Base-by-base conservation (phyloP, 495 filamentous ascomycete species). In the Cercophora scortea region DNA sequence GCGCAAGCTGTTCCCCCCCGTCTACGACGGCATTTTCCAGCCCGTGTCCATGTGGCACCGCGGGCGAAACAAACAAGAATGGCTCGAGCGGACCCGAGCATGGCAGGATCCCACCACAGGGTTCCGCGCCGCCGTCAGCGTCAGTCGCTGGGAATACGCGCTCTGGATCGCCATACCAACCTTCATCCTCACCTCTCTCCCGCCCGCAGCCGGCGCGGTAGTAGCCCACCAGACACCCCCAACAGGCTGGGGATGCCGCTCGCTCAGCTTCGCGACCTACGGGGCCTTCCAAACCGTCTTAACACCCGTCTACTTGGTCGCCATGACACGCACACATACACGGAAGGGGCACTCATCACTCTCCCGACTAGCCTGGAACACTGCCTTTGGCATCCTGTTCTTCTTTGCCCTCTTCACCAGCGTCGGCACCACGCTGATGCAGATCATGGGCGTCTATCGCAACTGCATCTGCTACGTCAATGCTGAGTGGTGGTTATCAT, bases 221-320 rank as follows among this genome's bases (percentile, higher is more conserved):
- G 64, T 67, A 9, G 65, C 67, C n/a, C 74, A 66, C 33, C 57
- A 58, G 34, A 78, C 71, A 32, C 73, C 68, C 15, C 56, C 64
- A 16, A 48, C 61, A n/a, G 75, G 73, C 8, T 50, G 74, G 1
- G 65, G 66, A 3, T 78, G 75, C 33, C 61, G 75, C 6, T 64
- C 59, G 11, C 45, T 77, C 13, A 75, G 66, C 7, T 69, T 73
- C 34, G 46, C 72, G 1, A 49, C 74, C 10, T 78, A 76, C 39
- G 62, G 61, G 34, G 55, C 61, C 6, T 60, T 60, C 33, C 75
- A 78, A 47, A 46, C 68, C 7, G 57, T 55, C 32, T 62, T 71
- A 45, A 66, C 71, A 39, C 35, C 55, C 3, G 49, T 73, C 4
- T 74, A 63, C 38, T 40, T 40, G 2, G 11, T 11, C 2, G 10